Evolutionary conservation across 345 rosid species (phyloP), one percentile per base, ranked within the genome.

Genomic region (Acer yangbiense): DNA sequence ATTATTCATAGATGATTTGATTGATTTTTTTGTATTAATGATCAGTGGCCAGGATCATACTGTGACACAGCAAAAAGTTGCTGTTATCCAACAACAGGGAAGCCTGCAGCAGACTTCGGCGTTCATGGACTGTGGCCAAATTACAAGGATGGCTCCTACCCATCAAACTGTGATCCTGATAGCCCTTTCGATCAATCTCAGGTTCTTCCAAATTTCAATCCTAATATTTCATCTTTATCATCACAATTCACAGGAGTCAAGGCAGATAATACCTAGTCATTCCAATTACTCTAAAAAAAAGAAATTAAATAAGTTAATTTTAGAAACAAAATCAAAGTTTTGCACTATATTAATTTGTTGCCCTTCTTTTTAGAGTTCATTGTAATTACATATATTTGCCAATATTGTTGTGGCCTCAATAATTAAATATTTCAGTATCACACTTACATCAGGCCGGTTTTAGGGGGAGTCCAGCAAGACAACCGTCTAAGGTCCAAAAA

Each of bases 51-150:
- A 39, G 99, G 98, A 64, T 86, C 99, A 29, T 93, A 89, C 82
- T 96, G 99, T 74, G 98, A 91, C 78, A 77, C 95, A 10, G 65
- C 85, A 76, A 72, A 78, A 69, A 85, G 86, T 55, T 96, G 99
- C 54, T 96, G 99, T 57, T 92, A 90, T 64, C 99, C 99, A 65
- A 89, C 84, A 0, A 79, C 95, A 1, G 99, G 98, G 23, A 96
- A 92, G 83, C 99, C 99, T 9, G 90, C 83, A 9, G 90, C 94
- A 54, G 99, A 96, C 83, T 96, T 96, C 55, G 93, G 95, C 3
- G 91, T 96, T 77, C 99, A 94, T 80, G 98, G 99, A 10, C 90
- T 96, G 18, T 96, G 99, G 99, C 99, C 99, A 69, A 96, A 96
- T 67, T 79, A 88, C 82, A 81, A 88, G 0, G 89, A 92, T 39